Base-by-base conservation (phyloP, 805 yeast species). In the Maudiozyma barnettii region DNA sequence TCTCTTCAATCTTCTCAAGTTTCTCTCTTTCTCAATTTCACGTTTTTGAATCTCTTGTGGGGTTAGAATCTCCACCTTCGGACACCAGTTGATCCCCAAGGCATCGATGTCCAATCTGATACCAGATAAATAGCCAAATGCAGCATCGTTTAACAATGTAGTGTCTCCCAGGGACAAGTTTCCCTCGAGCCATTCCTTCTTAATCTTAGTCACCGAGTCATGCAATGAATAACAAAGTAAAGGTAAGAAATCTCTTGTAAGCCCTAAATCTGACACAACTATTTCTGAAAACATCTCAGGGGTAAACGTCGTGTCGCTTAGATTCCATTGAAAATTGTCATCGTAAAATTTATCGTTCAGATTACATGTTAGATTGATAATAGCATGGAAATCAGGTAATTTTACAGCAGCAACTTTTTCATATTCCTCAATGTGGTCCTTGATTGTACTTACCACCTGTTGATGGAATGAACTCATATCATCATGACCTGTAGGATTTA, bases 321-420 rank as follows among this genome's bases (percentile, higher is more conserved):
- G 70, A 59, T 93, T 95, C 98, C 98, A 91, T 66, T 93, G 98
- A 53, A 93, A 83, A 62, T 84, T 84, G 65, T 93, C 99, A 55
- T 89, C 95, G 58, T 81, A 89, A 39, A 90, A 74, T 55, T 81
- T 82, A 60, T 85, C 85, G 53, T 89, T 88, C 51, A 93, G 69
- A 59, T 84, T 87, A 43, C 93, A 85, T 14, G 91, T 81, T 36
- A 93, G 66, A 53, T 88, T 85, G 33, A 93, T 75, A 3, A 93
- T 75, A 1, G 85, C 95, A 58, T 85, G 93, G 26, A 82, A 67
- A 46, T 77, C 81, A 40, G 95, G 91, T 23, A 80, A 79, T 36
- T 47, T 45, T 30, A 85, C 75, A 12, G 77, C 68, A 1, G 85
- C 79, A 2, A 80, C 73, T 41, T 77, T 78, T 26, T 77, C 74